These are phyloP conservation scores for Rosa hybrid DNA, from an alignment of 331 rosid species.

Conservation along the genomic window DNA sequence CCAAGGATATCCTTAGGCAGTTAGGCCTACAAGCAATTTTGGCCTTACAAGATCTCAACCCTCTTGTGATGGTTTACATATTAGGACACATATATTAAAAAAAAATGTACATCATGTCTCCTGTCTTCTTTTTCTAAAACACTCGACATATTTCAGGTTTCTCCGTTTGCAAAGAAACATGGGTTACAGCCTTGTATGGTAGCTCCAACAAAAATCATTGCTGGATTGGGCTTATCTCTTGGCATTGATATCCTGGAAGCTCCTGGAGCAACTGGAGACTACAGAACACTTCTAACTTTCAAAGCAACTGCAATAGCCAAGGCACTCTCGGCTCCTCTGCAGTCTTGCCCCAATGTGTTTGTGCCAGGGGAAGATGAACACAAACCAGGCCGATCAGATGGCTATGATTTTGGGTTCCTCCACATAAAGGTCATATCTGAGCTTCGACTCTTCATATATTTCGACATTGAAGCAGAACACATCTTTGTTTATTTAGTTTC, in stretches of 20 bases:
- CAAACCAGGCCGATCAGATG: conserved; percentile 76
- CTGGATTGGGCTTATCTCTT: conserved; percentile 92
- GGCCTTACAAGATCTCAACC: not conserved
- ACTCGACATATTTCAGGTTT: conserved; percentile 53
- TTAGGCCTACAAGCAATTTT: not conserved
- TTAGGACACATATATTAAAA: not conserved
- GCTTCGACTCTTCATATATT: conserved; percentile 12
- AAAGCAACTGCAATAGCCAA: conserved; percentile 85
- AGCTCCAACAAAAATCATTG: conserved; percentile 96
- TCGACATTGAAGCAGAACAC: not conserved
- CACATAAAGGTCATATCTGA: conserved; percentile 70
- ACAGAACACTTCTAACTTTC: conserved; percentile 80
- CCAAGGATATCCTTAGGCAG: not conserved
- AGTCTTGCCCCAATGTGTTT: conserved; percentile 66
- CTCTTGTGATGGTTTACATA: not conserved
- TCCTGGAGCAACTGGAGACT: conserved; percentile 98
- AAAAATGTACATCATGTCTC: not conserved
- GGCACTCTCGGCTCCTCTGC: conserved; percentile 84
- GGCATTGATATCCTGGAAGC: conserved; percentile 96
- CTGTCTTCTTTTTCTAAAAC: not conserved
- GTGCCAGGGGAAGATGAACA: conserved; percentile 89
- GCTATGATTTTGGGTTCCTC: conserved; percentile 97
- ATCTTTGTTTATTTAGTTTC: not conserved
- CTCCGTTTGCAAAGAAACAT: conserved; percentile 72
- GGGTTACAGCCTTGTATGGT: conserved; percentile 92